These are phyloP conservation scores for Aspergillus diversus DNA, from an alignment of 495 filamentous ascomycete species.

Conservation along the genomic window DNA sequence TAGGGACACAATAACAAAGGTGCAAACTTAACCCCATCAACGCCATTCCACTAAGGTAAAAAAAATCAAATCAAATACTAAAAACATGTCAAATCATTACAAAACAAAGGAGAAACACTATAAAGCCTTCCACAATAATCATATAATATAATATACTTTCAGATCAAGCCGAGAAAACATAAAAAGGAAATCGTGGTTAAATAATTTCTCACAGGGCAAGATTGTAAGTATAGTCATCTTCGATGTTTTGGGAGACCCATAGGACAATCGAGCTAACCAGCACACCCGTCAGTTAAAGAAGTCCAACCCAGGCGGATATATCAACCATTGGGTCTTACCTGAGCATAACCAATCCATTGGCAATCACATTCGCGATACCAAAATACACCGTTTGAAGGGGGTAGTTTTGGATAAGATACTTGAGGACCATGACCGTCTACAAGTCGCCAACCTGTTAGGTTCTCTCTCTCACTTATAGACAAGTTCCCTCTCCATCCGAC, in stretches of 20 bases:
- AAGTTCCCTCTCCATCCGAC: not conserved
- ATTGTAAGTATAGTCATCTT: slow-evolving; percentile 98
- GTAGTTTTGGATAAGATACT: slow-evolving; percentile 81
- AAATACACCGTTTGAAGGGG: slow-evolving; percentile 86
- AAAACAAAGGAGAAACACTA: not conserved
- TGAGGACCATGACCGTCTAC: slow-evolving; percentile 82
- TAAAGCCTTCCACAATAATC: slow-evolving; percentile 1
- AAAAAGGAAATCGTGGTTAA: not conserved
- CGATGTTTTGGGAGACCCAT: slow-evolving; percentile 98
- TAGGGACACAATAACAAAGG: too few relatives aligned
- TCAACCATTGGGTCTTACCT: slow-evolving; percentile 59
- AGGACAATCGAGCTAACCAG: slow-evolving; percentile 75
- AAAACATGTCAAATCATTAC: not conserved
- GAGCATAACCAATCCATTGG: slow-evolving; percentile 84
- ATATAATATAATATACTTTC: slow-evolving; percentile 6
- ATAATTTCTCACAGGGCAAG: slow-evolving; percentile 65
- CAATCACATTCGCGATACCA: slow-evolving; percentile 89
- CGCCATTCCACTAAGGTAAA: too few relatives aligned
- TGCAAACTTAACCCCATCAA: too few relatives aligned
- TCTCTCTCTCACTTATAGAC: not conserved
- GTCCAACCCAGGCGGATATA: too few relatives aligned
- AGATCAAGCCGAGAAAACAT: not conserved
- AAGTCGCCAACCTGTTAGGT: not conserved
- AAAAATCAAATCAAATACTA: not conserved
- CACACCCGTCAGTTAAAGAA: too few relatives aligned